phyloP scores from a whole-genome alignment of 2,329 filamentous ascomycete species.

The Parastagonospora nodorum region DNA sequence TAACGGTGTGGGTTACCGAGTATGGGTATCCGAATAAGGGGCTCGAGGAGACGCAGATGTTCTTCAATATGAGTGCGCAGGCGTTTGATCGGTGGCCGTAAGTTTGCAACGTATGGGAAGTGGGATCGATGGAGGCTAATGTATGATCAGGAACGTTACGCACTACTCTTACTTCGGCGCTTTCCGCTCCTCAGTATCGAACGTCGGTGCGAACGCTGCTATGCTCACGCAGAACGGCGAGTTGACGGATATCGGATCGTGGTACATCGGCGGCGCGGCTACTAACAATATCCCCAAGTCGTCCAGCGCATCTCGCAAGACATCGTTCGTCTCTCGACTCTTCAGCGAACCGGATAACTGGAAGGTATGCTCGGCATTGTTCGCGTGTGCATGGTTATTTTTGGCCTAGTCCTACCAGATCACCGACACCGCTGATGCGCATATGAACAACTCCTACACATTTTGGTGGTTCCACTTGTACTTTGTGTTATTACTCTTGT shows the following conservation, averaged over 20 bases:
- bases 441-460: no score
- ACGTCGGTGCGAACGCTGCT: slow-evolving; percentile 73
- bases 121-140: slow-evolving; percentile 1
- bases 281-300: slow-evolving; percentile 2
- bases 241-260: slow-evolving; percentile 75
- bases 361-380: no score
- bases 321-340: no score
- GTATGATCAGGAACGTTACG: slow-evolving; percentile 57
- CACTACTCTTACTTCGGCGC: slow-evolving; percentile 78
- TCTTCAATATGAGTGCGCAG: slow-evolving; percentile 69
- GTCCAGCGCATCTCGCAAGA: neutral
- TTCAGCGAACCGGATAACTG: no score
- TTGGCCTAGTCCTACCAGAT: no score
- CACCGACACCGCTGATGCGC: no score
- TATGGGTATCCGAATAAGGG: slow-evolving; percentile 66
- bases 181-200: slow-evolving; percentile 71
- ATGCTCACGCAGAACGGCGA: slow-evolving; percentile 71
- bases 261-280: slow-evolving; percentile 68
- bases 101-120: slow-evolving; percentile 25
- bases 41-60: slow-evolving; percentile 63
- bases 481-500: no score
- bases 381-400: no score
- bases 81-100: slow-evolving; percentile 68
- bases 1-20: slow-evolving; percentile 78
- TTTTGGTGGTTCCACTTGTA: no score